These are phyloP conservation scores for Chlorencoelia australis DNA, from an alignment of 2,329 filamentous ascomycete species.

Conservation along the genomic window DNA sequence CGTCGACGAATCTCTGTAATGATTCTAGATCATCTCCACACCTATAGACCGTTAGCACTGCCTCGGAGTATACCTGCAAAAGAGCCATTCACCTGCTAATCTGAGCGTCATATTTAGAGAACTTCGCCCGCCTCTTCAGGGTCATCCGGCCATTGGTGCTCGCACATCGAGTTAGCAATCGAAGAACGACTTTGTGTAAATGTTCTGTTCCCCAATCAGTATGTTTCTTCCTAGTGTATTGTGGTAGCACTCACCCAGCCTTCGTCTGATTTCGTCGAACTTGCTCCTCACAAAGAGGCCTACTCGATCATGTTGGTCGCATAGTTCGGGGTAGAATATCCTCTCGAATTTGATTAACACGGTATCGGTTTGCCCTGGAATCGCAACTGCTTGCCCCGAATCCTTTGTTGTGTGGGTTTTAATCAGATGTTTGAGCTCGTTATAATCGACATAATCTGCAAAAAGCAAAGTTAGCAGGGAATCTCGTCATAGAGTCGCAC, in stretches of 20 bases:
- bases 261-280: slow-evolving; percentile 62
- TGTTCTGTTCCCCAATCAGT: slow-evolving; percentile 15
- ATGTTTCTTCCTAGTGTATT: background rate
- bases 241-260: slow-evolving; percentile 45
- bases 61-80: background rate
- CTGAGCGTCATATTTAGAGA: slow-evolving; percentile 22
- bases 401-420: slow-evolving; percentile 67
- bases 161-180: slow-evolving; percentile 19
- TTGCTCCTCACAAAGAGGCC: slow-evolving; percentile 73
- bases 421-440: slow-evolving; percentile 75
- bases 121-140: slow-evolving; percentile 20
- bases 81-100: slow-evolving; percentile 18
- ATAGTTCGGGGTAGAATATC: slow-evolving; percentile 61
- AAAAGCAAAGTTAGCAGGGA: no score
- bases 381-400: slow-evolving; percentile 60
- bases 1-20: slow-evolving; percentile 61
- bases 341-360: slow-evolving; percentile 56
- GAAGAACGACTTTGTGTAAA: slow-evolving; percentile 16
- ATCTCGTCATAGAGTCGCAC: background rate
- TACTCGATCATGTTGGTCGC: slow-evolving; percentile 65
- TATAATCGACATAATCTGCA: slow-evolving; percentile 80
- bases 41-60: slow-evolving; percentile 24
- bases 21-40: slow-evolving; percentile 64
- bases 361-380: slow-evolving; percentile 58
- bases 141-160: slow-evolving; percentile 18